Evolutionary conservation across 371 early-diverging fungal genomes (phyloP).

Genomic region (Mortierella sp.): DNA sequence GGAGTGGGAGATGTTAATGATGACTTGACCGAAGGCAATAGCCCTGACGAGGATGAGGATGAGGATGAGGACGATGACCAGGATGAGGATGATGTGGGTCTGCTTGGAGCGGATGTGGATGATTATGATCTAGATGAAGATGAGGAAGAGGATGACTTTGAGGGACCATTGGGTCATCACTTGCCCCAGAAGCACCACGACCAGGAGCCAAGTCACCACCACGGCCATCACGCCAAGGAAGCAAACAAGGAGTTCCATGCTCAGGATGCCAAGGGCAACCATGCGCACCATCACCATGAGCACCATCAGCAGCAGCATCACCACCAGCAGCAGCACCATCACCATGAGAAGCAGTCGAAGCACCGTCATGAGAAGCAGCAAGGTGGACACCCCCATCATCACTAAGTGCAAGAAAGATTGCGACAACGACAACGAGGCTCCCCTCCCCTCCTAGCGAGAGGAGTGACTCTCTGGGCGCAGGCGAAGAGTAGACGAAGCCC

Average conservation of each 20-base stretch:
- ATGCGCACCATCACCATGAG: slow-evolving; percentile 4
- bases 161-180: too few species aligned
- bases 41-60: not conserved
- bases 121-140: not conserved
- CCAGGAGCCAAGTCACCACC: too few species aligned
- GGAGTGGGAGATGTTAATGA: too few species aligned
- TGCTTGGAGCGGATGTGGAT: not conserved
- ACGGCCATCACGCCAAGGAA: not conserved
- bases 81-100: not conserved
- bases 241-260: not conserved
- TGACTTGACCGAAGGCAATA: not conserved
- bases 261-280: too few species aligned
- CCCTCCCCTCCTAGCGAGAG: too few species aligned
- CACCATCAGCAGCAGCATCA: not conserved
- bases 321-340: not conserved
- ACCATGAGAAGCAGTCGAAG: slow-evolving; percentile 13
- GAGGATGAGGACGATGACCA: slow-evolving; percentile 5
- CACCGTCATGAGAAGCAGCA: slow-evolving; percentile 13
- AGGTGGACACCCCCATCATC: not conserved
- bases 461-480: too few species aligned
- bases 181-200: not conserved
- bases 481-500: too few species aligned
- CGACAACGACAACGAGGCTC: too few species aligned
- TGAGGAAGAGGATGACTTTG: not conserved
- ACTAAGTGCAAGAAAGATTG: too few species aligned